These are phyloP conservation scores for Brassica hybrid DNA, from an alignment of 441 rosid genomes.

Conservation along the genomic window DNA sequence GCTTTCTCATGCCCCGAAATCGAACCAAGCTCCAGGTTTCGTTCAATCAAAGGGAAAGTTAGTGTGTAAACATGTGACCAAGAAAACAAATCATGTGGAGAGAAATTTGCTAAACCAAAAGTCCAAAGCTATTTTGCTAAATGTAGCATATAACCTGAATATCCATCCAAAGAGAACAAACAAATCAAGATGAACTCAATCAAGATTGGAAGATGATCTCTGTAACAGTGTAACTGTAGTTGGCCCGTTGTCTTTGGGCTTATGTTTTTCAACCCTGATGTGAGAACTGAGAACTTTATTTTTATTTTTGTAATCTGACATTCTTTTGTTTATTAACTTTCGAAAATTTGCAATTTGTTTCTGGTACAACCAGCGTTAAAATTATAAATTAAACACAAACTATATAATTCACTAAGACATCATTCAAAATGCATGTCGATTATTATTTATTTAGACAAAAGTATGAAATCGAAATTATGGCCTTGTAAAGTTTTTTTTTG, in stretches of 20 bases:
- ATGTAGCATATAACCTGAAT: neutral
- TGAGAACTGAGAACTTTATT: neutral
- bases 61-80: conserved; percentile 6
- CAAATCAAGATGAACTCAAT: neutral
- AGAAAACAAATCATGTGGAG: conserved; percentile 11
- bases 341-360: too few species aligned
- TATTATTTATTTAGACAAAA: too few species aligned
- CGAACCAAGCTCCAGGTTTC: conserved; percentile 1
- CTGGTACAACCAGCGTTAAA: too few species aligned
- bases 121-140: conserved; percentile 3
- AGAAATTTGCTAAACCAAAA: neutral
- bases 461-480: neutral
- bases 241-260: conserved; percentile 33
- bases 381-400: too few species aligned
- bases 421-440: too few species aligned
- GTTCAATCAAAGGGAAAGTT: neutral
- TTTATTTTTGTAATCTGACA: too few species aligned
- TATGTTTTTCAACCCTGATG: neutral
- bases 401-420: too few species aligned
- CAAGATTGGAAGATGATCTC: neutral
- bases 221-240: conserved; percentile 13
- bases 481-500: neutral
- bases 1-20: neutral
- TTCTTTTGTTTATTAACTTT: too few species aligned
- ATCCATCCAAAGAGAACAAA: neutral